These are phyloP conservation scores for Drosera capensis DNA, from an alignment of 148 eudicot genomes.

Conservation along the genomic window DNA sequence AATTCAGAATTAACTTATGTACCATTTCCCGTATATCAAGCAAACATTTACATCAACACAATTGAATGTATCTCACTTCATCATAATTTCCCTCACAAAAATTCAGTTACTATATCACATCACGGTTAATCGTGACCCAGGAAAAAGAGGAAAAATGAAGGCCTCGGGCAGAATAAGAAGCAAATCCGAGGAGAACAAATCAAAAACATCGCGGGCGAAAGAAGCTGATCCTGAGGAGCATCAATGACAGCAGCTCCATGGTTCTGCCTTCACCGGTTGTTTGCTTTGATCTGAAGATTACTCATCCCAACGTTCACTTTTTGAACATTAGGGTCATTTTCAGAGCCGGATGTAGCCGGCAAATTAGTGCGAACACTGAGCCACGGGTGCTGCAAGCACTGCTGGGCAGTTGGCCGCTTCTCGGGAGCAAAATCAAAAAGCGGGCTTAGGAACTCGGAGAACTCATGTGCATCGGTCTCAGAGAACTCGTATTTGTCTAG, in stretches of 20 bases:
- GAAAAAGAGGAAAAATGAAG: conserved; percentile 4
- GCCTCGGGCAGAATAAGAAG: conserved; percentile 14
- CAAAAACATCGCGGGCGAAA: neutral
- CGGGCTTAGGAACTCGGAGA: conserved; percentile 69
- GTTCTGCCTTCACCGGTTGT: conserved; percentile 8
- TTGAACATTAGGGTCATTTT: conserved; percentile 16
- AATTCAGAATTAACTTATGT: neutral
- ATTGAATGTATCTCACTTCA: conserved; percentile 17
- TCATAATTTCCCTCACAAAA: too few relatives aligned
- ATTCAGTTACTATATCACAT: conserved; percentile 24
- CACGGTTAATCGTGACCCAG: conserved; percentile 8
- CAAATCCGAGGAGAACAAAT: conserved; percentile 8
- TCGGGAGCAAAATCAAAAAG: conserved; percentile 81
- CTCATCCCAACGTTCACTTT: conserved; percentile 26
- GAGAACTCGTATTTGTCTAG: conserved; percentile 58
- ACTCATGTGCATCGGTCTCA: conserved; percentile 60
- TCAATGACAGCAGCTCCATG: neutral
- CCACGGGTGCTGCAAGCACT: conserved; percentile 83
- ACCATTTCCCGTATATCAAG: neutral
- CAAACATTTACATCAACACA: conserved; percentile 7
- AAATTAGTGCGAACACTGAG: conserved; percentile 7
- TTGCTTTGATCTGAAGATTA: conserved; percentile 33
- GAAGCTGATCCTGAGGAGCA: neutral
- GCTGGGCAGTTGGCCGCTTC: conserved; percentile 78
- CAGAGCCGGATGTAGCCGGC: conserved; percentile 12